Base-by-base conservation (phyloP, 441 rosid species). In the Brassica hybrid region DNA sequence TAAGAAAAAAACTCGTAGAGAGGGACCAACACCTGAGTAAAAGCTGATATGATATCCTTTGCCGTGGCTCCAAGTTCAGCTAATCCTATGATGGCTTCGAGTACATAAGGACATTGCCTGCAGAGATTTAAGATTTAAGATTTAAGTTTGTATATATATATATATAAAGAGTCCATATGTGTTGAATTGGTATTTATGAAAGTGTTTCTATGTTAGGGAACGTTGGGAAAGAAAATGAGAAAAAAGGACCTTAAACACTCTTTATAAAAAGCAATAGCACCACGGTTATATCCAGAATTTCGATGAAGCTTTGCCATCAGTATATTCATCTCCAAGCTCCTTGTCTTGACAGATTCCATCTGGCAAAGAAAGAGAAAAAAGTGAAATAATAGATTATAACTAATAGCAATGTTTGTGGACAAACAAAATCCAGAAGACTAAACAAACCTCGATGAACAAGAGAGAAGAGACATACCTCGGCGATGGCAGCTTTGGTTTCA, bases 231-330 rank as follows among this genome's bases (percentile, higher is more conserved):
- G 25, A 45, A 54, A 62, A 10, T 17, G 4, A 65, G 32, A 57
- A 43, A 61, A 77, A 6, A 61, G 75, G 71, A 93, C 99, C 99
- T 91, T 83, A 95, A 81, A 76, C 97, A 93, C 73, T 95, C 97
- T 85, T 89, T 91, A 74, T 89, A 95, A 84, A 91, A 95, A 68
- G 94, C 84, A 80, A 89, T 74, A 83, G 99, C 94, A 62, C 91
- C 89, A 74, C 99, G 98, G 74, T 80, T 84, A 60, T 91, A 90
- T 81, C 87, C 93, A 66, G 97, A 86, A 81, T 86, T 89, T 7
- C 95, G 89, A 79, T 88, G 94, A 81, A 96, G 97, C 83, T 96
- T 96, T 77, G 95, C 99, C 97, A 93, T 85, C 64, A 93, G 78
- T 68, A 96, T 72, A 89, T 90, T 91, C 97, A 96, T 93, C 83